Conservation (phyloP, 768 basidiomycete genomes). For the Mycena maculata region DNA sequence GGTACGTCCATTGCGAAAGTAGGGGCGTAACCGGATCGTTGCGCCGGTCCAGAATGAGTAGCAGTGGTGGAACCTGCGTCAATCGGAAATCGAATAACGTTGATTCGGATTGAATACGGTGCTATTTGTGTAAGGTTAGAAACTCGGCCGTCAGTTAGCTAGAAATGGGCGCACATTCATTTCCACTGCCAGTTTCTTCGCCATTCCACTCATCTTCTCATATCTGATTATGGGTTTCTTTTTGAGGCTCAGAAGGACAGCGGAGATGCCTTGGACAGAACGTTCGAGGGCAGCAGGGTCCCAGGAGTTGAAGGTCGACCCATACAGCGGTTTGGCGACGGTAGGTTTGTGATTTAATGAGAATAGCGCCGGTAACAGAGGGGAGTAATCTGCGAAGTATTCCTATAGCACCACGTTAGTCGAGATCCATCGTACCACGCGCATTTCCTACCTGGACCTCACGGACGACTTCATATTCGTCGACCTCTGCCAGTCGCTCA, state of each 20-base stretch:
- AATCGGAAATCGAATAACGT: constrained; percentile 92
- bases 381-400: constrained; percentile 97
- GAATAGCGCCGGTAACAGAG: constrained; percentile 87
- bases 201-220: constrained; percentile 93
- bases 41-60: constrained; percentile 93
- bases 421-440: neutral
- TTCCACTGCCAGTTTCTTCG: constrained; percentile 88
- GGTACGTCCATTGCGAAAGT: constrained; percentile 98
- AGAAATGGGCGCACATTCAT: constrained; percentile 69
- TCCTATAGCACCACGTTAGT: constrained; percentile 63
- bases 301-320: constrained; percentile 79
- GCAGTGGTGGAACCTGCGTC: constrained; percentile 87
- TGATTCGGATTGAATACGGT: constrained; percentile 82
- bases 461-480: constrained; percentile 95
- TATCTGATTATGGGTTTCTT: constrained; percentile 96
- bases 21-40: constrained; percentile 98
- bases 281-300: constrained; percentile 77
- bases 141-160: neutral
- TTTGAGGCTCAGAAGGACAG: constrained; percentile 92
- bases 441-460: constrained; percentile 86
- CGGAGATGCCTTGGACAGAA: constrained; percentile 83
- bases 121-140: constrained; percentile 54
- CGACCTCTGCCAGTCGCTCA: constrained; percentile 91
- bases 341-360: constrained; percentile 85
- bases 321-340: constrained; percentile 73